Conservation (phyloP, 495 filamentous ascomycete species). For the Penicillium verhagenii region DNA sequence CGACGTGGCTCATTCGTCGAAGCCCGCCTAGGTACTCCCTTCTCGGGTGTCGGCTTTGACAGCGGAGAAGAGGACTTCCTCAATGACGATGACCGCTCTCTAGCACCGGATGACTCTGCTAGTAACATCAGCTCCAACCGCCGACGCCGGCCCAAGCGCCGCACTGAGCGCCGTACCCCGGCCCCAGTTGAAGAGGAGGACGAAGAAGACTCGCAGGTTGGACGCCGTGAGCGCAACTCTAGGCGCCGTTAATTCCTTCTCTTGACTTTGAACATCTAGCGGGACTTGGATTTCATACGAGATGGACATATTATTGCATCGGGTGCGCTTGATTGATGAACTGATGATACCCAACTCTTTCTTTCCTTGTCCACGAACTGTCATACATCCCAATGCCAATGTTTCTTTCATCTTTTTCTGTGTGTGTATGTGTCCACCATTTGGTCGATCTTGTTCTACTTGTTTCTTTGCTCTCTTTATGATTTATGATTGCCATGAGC, state of each 20-base stretch:
- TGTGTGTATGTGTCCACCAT: background rate
- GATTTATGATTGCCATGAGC: constrained; percentile 28
- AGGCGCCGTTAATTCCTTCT: constrained; percentile 24
- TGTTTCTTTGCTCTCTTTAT: constrained; percentile 6
- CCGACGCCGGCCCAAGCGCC: constrained; percentile 63
- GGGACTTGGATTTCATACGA: constrained; percentile 14
- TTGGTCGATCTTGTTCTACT: background rate
- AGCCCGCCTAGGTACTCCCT: constrained; percentile 58
- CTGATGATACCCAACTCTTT: constrained; percentile 25
- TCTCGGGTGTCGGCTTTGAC: constrained; percentile 42
- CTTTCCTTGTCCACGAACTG: background rate
- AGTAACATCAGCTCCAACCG: constrained; percentile 84
- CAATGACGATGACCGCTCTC: constrained; percentile 59
- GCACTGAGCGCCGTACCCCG: constrained; percentile 75
- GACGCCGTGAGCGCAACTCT: constrained; percentile 33
- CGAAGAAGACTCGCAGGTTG: constrained; percentile 42
- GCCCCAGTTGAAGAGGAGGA: constrained; percentile 85
- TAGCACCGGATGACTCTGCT: constrained; percentile 72
- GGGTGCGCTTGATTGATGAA: constrained; percentile 19
- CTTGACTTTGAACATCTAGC: background rate
- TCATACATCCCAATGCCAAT: background rate
- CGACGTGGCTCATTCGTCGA: constrained; percentile 57
- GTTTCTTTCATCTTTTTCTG: background rate
- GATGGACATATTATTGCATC: constrained; percentile 24
- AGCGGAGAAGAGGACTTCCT: constrained; percentile 61